A percentile compares a stretch with the other conserved stretches of the same genome.
Conservation (phyloP, 345 rosid genomes). For the Hirschfeldia incana region DNA sequence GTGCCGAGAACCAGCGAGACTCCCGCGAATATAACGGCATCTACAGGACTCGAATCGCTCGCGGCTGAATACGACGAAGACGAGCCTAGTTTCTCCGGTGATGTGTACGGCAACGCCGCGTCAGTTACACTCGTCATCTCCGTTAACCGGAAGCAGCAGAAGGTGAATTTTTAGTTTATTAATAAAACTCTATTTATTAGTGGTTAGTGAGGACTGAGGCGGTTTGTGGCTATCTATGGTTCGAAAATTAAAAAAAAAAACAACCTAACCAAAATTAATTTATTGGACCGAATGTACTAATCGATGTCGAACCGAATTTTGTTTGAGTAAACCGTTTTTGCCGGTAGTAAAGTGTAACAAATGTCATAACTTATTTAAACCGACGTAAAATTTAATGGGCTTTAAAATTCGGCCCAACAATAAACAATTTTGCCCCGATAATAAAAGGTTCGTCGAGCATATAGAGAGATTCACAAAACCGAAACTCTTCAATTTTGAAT, state of each 20-base stretch:
- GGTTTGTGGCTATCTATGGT: background rate
- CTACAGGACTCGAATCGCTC: conserved; percentile 46
- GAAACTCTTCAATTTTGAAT: conserved; percentile 2
- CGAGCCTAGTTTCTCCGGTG: conserved; percentile 11
- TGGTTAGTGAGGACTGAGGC: background rate
- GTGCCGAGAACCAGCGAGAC: conserved; percentile 68
- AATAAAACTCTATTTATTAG: too few relatives aligned
- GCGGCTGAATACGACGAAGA: background rate
- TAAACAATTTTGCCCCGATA: background rate
- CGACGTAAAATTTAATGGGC: background rate
- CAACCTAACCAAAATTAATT: too few relatives aligned
- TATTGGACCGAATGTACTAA: too few relatives aligned
- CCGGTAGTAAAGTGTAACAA: too few relatives aligned
- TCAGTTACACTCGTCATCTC: conserved; percentile 37
- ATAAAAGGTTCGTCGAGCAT: background rate
- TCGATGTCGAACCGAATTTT: background rate
- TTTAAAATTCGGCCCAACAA: conserved; percentile 4
- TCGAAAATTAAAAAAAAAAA: background rate
- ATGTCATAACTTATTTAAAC: too few relatives aligned
- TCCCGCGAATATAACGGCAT: conserved; percentile 79
- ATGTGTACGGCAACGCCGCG: conserved; percentile 10
- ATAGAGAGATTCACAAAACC: background rate
- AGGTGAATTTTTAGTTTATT: background rate
- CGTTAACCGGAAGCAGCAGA: background rate
- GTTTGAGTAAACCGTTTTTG: too few relatives aligned